phyloP scores from a whole-genome alignment of 2,329 filamentous ascomycete genomes.

The Fusarium chuoi region DNA sequence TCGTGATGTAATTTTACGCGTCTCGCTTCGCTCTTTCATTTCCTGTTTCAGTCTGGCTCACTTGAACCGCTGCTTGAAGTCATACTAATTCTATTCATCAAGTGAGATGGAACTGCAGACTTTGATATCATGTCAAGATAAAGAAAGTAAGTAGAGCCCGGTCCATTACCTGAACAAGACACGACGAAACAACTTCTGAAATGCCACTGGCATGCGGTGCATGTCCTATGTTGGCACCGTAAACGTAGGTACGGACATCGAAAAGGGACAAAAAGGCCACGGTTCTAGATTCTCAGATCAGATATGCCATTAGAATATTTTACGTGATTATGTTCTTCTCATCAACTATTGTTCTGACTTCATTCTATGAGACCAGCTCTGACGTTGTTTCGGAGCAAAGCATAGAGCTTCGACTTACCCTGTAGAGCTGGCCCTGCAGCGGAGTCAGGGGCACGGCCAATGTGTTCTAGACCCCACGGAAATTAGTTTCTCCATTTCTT shows the following conservation, averaged over 20 bases:
- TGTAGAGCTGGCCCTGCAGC: rapidly evolving
- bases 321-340: background rate
- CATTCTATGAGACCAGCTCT: no score
- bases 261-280: rapidly evolving
- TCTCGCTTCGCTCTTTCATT: background rate
- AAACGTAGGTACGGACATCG: rapidly evolving
- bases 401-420: background rate
- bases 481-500: background rate
- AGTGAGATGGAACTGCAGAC: rapidly evolving
- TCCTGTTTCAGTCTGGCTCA: background rate
- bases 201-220: rapidly evolving
- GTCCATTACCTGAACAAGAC: rapidly evolving
- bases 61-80: no score
- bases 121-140: background rate
- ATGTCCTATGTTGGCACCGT: rapidly evolving
- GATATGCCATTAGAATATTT: rapidly evolving
- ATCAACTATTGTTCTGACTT: no score
- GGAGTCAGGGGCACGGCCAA: rapidly evolving
- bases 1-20: background rate
- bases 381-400: background rate
- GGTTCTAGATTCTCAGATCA: rapidly evolving
- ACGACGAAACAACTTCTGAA: rapidly evolving
- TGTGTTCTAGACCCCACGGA: background rate
- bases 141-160: background rate
- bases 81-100: no score